Evolutionary conservation across 2,329 filamentous ascomycete species (phyloP).

Genomic region (Claviceps lovelessii): DNA sequence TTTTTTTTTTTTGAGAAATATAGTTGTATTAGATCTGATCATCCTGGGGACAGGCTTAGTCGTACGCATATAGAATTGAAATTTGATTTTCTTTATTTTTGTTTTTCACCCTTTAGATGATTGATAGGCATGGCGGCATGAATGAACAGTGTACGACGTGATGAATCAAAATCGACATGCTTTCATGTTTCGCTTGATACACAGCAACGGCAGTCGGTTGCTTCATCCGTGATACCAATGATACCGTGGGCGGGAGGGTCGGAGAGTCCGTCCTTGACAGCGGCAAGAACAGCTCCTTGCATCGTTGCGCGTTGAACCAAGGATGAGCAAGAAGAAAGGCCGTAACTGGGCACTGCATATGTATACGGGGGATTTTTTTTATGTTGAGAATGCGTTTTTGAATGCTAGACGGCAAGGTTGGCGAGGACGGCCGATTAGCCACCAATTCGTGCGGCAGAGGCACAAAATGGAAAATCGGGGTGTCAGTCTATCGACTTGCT

Average conservation of each 20-base stretch:
- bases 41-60: neutral
- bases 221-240: neutral
- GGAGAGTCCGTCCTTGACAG: neutral
- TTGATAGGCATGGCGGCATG: neutral
- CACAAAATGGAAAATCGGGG: neutral
- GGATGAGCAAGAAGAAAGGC: neutral
- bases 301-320: too few species aligned
- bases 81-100: neutral
- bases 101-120: neutral
- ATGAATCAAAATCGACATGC: neutral
- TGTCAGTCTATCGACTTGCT: neutral
- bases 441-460: too few species aligned
- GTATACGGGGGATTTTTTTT: too few species aligned
- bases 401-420: too few species aligned
- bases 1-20: too few species aligned
- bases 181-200: neutral
- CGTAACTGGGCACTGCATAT: neutral
- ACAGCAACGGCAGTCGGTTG: neutral
- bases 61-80: neutral
- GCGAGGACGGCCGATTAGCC: too few species aligned
- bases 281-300: neutral
- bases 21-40: neutral
- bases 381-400: too few species aligned
- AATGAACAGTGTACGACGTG: neutral
- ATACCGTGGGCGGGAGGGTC: neutral